phyloP scores from a whole-genome alignment of 1,139 yeast genomes.

The Kurtzmaniella natalensis region DNA sequence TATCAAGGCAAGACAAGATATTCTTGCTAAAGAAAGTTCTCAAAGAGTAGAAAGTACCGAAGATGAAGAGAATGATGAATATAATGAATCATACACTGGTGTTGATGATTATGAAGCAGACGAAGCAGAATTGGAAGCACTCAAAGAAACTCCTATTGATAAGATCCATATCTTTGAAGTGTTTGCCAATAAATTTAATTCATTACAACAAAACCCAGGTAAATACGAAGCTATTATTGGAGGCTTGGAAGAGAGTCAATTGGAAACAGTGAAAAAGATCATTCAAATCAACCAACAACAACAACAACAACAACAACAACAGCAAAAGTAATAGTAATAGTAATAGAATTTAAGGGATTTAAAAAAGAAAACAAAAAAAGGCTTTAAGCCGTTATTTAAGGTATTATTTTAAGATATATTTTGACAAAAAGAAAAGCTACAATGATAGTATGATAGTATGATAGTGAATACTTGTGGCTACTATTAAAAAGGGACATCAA shows the following conservation, averaged over 20 bases:
- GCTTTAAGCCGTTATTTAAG: too few species aligned
- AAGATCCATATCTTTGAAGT: conserved; percentile 42
- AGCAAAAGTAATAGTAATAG: conserved; percentile 4
- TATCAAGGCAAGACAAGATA: conserved; percentile 40
- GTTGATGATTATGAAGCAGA: conserved; percentile 44
- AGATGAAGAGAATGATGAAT: conserved; percentile 25
- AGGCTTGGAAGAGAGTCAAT: conserved; percentile 31
- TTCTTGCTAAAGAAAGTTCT: conserved; percentile 34
- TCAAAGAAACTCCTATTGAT: conserved; percentile 51
- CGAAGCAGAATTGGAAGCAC: conserved; percentile 52
- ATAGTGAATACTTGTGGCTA: too few species aligned
- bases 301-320: conserved; percentile 11
- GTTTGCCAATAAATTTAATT: conserved; percentile 28
- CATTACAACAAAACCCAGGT: conserved; percentile 26
- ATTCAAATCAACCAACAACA: conserved; percentile 22
- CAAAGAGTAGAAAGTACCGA: conserved; percentile 29
- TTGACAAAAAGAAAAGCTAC: too few species aligned
- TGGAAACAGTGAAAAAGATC: conserved; percentile 28
- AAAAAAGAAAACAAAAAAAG: too few species aligned
- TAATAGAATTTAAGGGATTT: conserved; percentile 5
- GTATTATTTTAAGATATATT: too few species aligned
- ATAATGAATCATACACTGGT: conserved; percentile 23
- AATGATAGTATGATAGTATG: too few species aligned
- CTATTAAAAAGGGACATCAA: too few species aligned
- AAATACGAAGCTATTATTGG: conserved; percentile 38